phyloP scores from a whole-genome alignment of 2,329 filamentous ascomycete genomes.

The Hyphodiscus sp. region DNA sequence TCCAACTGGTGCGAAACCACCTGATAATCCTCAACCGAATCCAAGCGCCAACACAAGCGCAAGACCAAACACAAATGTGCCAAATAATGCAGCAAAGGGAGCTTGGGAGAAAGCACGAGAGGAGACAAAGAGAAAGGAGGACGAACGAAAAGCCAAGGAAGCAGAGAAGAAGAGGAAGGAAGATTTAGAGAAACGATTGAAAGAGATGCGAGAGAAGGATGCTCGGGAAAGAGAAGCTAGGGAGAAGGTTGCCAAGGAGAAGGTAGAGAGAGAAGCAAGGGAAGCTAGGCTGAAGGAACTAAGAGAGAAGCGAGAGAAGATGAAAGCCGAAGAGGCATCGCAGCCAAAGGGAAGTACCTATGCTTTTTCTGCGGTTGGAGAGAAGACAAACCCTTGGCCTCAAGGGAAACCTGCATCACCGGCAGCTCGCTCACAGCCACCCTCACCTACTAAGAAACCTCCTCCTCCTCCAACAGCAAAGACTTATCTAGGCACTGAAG shows the following conservation, averaged over 20 bases:
- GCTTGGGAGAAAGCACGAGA: constrained; percentile 66
- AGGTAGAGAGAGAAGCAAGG: constrained; percentile 41
- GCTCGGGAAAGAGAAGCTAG: constrained; percentile 34
- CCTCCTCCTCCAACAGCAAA: constrained; percentile 46
- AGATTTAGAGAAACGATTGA: constrained; percentile 45
- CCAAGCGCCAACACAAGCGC: constrained; percentile 16
- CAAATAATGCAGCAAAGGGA: constrained; percentile 33
- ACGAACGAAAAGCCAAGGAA: constrained; percentile 55
- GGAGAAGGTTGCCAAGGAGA: constrained; percentile 46
- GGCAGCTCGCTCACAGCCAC: constrained; percentile 25
- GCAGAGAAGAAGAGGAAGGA: constrained; percentile 55
- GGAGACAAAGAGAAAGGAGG: constrained; percentile 60
- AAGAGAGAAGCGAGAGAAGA: constrained; percentile 18
- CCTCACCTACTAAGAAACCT: constrained; percentile 36
- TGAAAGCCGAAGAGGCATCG: constrained; percentile 23
- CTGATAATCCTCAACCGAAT: constrained; percentile 13
- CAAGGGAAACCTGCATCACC: constrained; percentile 47
- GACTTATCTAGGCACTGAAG: constrained; percentile 54
- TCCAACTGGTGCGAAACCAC: no score
- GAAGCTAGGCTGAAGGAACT: neutral
- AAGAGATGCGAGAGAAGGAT: constrained; percentile 52
- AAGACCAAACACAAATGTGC: constrained; percentile 8
- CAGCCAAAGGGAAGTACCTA: constrained; percentile 39
- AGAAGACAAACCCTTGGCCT: constrained; percentile 65
- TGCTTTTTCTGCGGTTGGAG: constrained; percentile 58